Evolutionary conservation across 2,329 filamentous ascomycete species (phyloP).

Genomic region (Biscogniauxia sp.): DNA sequence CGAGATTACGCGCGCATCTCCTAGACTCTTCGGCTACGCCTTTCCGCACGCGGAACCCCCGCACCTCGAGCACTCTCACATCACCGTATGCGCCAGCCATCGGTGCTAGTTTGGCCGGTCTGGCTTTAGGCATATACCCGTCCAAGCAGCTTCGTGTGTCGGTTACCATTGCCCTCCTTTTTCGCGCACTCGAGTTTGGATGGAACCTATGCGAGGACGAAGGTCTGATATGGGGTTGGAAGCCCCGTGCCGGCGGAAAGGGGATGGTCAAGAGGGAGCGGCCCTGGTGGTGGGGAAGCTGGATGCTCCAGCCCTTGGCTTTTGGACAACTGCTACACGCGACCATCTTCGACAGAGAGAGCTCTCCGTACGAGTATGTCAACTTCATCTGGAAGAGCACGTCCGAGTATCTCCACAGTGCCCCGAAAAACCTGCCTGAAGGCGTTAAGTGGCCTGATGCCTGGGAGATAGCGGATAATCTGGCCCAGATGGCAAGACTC

Average conservation of each 20-base stretch:
- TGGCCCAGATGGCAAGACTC: slow-evolving; percentile 77
- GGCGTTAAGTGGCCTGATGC: slow-evolving; percentile 71
- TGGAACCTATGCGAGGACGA: slow-evolving; percentile 82
- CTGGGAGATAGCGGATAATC: slow-evolving; percentile 73
- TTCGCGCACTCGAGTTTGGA: slow-evolving; percentile 77
- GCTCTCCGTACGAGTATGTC: slow-evolving; percentile 43
- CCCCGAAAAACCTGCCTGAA: slow-evolving; percentile 66
- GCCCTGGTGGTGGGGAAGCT: slow-evolving; percentile 83
- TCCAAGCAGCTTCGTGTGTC: slow-evolving; percentile 63
- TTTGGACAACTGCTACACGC: slow-evolving; percentile 76
- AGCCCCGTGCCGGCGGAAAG: slow-evolving; percentile 37
- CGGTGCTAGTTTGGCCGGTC: slow-evolving; percentile 83
- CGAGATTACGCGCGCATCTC: slow-evolving; percentile 72
- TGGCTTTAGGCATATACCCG: slow-evolving; percentile 76
- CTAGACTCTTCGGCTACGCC: slow-evolving; percentile 76
- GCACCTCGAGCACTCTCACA: slow-evolving; percentile 70
- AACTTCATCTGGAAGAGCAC: slow-evolving; percentile 67
- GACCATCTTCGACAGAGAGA: slow-evolving; percentile 73
- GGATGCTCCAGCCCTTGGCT: slow-evolving; percentile 74
- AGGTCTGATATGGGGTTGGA: slow-evolving; percentile 62
- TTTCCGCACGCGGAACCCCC: slow-evolving; percentile 81
- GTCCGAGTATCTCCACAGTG: slow-evolving; percentile 71
- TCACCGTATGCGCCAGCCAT: slow-evolving; percentile 82
- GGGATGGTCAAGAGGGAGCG: slow-evolving; percentile 57
- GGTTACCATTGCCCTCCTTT: slow-evolving; percentile 77